Conservation (phyloP, 129 eudicot species). For the Escallonia rubra region DNA sequence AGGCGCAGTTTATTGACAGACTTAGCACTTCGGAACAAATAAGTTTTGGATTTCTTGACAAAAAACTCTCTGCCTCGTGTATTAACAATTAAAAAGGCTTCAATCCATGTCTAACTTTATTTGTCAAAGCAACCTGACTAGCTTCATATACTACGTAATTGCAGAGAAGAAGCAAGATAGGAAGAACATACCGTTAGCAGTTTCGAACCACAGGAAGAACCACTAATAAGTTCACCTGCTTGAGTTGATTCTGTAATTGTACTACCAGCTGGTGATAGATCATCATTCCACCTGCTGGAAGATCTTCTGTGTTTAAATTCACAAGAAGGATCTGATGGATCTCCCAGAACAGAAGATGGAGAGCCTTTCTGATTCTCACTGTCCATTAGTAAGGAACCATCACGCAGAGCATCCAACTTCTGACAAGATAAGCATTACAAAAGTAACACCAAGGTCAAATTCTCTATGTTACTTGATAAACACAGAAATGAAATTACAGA, state of each 20-base stretch:
- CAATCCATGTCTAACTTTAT: neutral
- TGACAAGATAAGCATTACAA: conserved; percentile 12
- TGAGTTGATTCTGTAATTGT: conserved; percentile 69
- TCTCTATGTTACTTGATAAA: neutral
- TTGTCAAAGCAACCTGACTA: neutral
- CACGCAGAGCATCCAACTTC: conserved; percentile 44
- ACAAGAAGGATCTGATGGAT: conserved; percentile 30
- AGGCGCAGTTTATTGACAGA: too few species aligned
- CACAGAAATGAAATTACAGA: neutral
- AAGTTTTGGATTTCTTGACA: too few species aligned
- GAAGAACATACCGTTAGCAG: conserved; percentile 40
- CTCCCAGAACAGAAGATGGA: conserved; percentile 25
- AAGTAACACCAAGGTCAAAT: conserved; percentile 1
- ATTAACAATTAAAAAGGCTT: too few species aligned
- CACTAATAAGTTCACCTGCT: conserved; percentile 70
- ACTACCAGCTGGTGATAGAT: conserved; percentile 65
- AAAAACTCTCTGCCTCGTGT: too few species aligned
- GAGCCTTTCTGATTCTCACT: conserved; percentile 47
- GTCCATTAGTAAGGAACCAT: conserved; percentile 44
- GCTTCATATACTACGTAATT: neutral
- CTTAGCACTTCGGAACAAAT: too few species aligned
- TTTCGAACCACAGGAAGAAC: conserved; percentile 53
- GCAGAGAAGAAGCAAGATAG: neutral
- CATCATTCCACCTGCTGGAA: conserved; percentile 56
- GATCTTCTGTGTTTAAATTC: conserved; percentile 39